Evolutionary conservation across 805 yeast genomes (phyloP).

Genomic region (Ogataea paraovalis): DNA sequence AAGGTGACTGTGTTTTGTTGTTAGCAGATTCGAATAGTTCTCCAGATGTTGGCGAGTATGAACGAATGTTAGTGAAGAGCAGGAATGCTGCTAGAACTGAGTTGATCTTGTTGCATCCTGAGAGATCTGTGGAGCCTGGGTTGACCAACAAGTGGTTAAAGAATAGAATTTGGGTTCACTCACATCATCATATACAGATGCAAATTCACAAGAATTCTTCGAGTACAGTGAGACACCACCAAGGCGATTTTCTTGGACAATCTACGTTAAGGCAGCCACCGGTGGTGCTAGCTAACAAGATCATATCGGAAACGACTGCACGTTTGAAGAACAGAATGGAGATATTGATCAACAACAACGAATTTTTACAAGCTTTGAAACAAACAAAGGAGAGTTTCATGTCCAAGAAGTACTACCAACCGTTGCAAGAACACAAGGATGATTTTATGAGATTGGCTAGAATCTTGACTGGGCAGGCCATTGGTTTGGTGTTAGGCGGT

Average conservation of each 20-base stretch:
- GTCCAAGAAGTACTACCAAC: conserved; percentile 26
- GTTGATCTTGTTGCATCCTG: conserved; percentile 78
- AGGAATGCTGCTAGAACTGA: conserved; percentile 88
- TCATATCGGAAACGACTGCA: conserved; percentile 23
- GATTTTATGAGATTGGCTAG: conserved; percentile 90
- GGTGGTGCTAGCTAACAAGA: conserved; percentile 3
- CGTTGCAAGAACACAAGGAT: conserved; percentile 61
- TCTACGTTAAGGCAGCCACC: background rate
- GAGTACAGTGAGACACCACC: background rate
- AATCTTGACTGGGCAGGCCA: conserved; percentile 85
- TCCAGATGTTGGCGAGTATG: conserved; percentile 82
- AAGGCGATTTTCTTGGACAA: background rate
- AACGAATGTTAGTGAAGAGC: conserved; percentile 64
- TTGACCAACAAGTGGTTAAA: conserved; percentile 81
- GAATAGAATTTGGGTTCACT: conserved; percentile 83
- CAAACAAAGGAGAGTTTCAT: conserved; percentile 24
- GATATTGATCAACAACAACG: conserved; percentile 24
- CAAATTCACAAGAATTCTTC: conserved; percentile 9
- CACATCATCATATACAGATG: conserved; percentile 91
- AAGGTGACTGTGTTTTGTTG: conserved; percentile 90
- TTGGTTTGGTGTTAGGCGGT: conserved; percentile 93
- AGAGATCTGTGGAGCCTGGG: conserved; percentile 78
- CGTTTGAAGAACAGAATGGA: conserved; percentile 27
- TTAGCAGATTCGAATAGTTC: conserved; percentile 78
- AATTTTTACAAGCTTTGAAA: conserved; percentile 26